phyloP scores from a whole-genome alignment of 495 filamentous ascomycete genomes.

The Staphylotrichum longicolle region DNA sequence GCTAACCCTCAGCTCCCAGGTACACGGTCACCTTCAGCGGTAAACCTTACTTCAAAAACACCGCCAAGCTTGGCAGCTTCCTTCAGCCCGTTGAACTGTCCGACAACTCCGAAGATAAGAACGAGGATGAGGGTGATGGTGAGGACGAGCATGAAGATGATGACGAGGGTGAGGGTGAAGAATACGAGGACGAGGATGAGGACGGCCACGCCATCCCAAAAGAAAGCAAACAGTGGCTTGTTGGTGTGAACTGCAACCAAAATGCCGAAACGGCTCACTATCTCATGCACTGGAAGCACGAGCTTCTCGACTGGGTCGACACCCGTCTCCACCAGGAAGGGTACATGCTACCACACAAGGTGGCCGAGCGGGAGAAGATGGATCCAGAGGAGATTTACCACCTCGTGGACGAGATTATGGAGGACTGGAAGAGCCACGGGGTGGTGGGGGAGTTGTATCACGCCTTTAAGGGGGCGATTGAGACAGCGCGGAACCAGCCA shows the following conservation, averaged over 20 bases:
- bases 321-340: conserved; percentile 57
- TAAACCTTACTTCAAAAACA: conserved; percentile 65
- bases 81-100: conserved; percentile 13
- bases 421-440: conserved; percentile 33
- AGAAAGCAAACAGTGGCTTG: conserved; percentile 40
- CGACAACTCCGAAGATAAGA: conserved; percentile 49
- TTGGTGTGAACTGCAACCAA: conserved; percentile 54
- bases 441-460: conserved; percentile 33
- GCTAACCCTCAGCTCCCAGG: background rate
- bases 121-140: conserved; percentile 9
- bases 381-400: conserved; percentile 53
- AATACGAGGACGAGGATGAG: conserved; percentile 30
- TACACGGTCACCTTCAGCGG: conserved; percentile 62
- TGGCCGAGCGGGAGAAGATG: conserved; percentile 43
- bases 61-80: conserved; percentile 22
- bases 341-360: conserved; percentile 42
- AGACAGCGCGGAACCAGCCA: conserved; percentile 36
- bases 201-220: conserved; percentile 39
- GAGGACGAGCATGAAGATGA: conserved; percentile 44
- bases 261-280: conserved; percentile 70
- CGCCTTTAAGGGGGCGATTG: conserved; percentile 39
- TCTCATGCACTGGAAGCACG: conserved; percentile 71
- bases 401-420: conserved; percentile 49
- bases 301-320: conserved; percentile 68
- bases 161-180: conserved; percentile 32